Evolutionary conservation across 805 yeast genomes (phyloP).

Genomic region (Starmerella powellii): DNA sequence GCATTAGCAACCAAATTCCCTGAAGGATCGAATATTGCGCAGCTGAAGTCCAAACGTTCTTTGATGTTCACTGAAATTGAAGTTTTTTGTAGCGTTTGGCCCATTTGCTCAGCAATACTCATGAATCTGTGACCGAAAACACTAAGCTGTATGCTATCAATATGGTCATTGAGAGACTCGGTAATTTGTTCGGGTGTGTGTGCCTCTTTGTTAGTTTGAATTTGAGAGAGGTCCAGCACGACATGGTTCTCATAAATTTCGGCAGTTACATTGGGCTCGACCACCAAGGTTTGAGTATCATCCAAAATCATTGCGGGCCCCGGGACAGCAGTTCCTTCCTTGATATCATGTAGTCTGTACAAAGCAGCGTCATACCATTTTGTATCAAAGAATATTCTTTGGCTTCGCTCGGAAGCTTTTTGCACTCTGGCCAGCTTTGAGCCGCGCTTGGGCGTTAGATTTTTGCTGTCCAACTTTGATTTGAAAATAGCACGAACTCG

Average conservation of each 20-base stretch:
- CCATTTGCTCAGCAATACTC: conserved; percentile 90
- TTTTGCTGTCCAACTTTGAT: not conserved
- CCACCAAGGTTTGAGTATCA: conserved; percentile 66
- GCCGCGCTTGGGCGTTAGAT: conserved; percentile 7
- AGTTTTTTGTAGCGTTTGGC: conserved; percentile 64
- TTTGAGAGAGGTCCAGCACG: conserved; percentile 31
- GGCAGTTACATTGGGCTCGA: conserved; percentile 52
- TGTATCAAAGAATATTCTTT: conserved; percentile 46
- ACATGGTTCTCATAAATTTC: conserved; percentile 50
- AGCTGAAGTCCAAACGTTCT: conserved; percentile 71
- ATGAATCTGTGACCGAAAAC: conserved; percentile 74
- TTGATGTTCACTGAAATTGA: conserved; percentile 74
- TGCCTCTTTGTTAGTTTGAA: not conserved
- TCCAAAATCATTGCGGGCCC: conserved; percentile 77
- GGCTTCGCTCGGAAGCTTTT: conserved; percentile 18
- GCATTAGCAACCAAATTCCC: conserved; percentile 83
- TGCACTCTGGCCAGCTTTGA: not conserved
- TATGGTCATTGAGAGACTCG: conserved; percentile 22
- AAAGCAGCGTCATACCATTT: conserved; percentile 42
- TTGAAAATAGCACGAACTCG: conserved; percentile 47
- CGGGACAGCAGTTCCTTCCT: conserved; percentile 39
- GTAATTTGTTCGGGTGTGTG: not conserved
- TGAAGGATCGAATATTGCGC: conserved; percentile 64
- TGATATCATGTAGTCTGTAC: conserved; percentile 42
- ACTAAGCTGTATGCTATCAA: conserved; percentile 63